Base-by-base conservation (phyloP, 129 eudicot genomes). In the Gnaphalium uliginosum region DNA sequence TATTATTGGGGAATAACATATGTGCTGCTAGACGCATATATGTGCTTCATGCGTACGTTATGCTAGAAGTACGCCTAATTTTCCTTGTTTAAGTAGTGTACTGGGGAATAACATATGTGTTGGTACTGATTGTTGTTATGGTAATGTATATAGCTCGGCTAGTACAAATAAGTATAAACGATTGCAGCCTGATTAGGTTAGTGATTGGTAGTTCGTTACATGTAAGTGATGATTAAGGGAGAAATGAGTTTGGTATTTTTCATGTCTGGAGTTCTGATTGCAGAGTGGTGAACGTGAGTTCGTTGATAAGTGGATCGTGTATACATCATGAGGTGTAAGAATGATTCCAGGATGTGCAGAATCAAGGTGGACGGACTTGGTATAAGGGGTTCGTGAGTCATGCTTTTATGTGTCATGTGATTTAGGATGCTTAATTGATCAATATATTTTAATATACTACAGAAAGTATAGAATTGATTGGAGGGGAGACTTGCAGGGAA, bases 231-330 rank as follows among this genome's bases (percentile, higher is more conserved):
- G 66, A 56, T n/a, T 56, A 15, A 56, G 61, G 39, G 37, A 19
- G 65, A 19, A 9, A 51, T 66, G 26, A 51, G 14, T 51, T 39
- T 4, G n/a, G 6, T 5, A 29, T 23, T 14, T 51, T 4, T 19
- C 51, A 66, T 32, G 8, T 54, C 18, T 51, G 39, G 10, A 35
- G 69, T 19, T 68, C 69, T 57, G 68, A 57, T 57, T 56, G 75
- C 32, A 37, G 66, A 56, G 81, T 26, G 59, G 68, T 76, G 59
- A 24, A 67, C 17, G 46, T 46, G 23, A 48, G 81, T 68, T 23
- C 30, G 6, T 24, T 67, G 25, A 75, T 29, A 66, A 76, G 48
- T 65, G 66, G 39, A 29, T 65, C 19, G 8, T 51, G 23, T 22
- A 29, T 7, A 24, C 72, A 21, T 32, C 71, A 27, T 51, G 66